These are phyloP conservation scores for Epichloe coenophiala DNA, from an alignment of 2,329 filamentous ascomycete species.

Conservation along the genomic window DNA sequence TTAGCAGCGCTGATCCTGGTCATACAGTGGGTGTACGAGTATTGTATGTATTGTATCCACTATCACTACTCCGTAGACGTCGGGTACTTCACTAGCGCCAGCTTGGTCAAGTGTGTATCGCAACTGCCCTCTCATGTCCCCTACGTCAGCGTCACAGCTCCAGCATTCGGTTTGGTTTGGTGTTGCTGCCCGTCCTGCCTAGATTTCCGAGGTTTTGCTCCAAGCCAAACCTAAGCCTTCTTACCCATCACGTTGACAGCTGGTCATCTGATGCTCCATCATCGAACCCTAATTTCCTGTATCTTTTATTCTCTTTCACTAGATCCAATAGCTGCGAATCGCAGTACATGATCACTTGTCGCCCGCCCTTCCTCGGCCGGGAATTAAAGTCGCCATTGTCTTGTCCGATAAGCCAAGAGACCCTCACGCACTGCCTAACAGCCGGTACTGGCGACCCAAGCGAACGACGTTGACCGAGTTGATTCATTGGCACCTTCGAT, in stretches of 20 bases:
- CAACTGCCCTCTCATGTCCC: background rate
- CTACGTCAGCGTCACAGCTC: constrained; percentile 1
- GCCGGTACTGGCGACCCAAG: background rate
- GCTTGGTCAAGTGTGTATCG: background rate
- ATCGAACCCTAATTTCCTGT: background rate
- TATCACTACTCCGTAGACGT: too few relatives aligned
- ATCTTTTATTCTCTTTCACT: background rate
- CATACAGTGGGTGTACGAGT: too few relatives aligned
- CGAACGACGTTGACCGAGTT: background rate
- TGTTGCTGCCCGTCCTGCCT: background rate
- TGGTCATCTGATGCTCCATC: background rate
- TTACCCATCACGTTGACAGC: background rate
- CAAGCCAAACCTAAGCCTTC: background rate
- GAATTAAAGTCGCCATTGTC: background rate
- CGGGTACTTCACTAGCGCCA: too few relatives aligned
- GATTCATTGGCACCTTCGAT: background rate
- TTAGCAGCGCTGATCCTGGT: too few relatives aligned
- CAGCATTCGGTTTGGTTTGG: background rate
- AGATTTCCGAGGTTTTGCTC: background rate
- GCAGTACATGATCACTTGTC: background rate
- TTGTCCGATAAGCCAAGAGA: background rate
- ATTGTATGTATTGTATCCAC: too few relatives aligned
- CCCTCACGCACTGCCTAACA: background rate
- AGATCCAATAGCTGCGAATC: background rate
- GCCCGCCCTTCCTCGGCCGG: background rate